Conservation (phyloP, 441 rosid species). For the Euphorbia celastroides region DNA sequence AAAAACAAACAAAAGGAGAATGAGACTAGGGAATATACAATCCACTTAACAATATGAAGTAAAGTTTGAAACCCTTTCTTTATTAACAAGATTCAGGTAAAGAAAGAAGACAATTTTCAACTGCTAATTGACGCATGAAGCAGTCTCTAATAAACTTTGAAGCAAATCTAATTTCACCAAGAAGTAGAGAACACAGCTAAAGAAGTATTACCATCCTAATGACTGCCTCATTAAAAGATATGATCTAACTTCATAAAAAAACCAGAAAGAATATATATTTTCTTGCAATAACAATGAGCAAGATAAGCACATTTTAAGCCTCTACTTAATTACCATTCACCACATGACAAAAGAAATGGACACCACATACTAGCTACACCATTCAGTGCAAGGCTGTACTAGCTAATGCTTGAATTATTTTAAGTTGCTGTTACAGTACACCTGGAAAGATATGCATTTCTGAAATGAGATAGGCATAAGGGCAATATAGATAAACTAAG, state of each 20-base stretch:
- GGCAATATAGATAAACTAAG: not conserved
- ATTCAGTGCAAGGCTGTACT: not conserved
- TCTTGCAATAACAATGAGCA: not conserved
- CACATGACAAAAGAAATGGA: not conserved
- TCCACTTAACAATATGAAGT: too few relatives aligned
- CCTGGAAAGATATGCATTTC: not conserved
- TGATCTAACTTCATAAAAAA: constrained; percentile 1
- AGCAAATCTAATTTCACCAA: not conserved
- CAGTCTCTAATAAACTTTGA: not conserved
- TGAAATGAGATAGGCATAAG: not conserved
- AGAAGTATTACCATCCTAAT: not conserved
- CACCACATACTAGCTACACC: not conserved
- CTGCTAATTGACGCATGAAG: not conserved
- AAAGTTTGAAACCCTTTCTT: too few relatives aligned
- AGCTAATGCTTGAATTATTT: not conserved
- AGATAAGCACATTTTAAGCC: not conserved
- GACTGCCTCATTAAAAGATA: not conserved
- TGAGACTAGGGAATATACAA: too few relatives aligned
- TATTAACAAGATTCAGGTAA: too few relatives aligned
- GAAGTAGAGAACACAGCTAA: not conserved
- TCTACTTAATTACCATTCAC: not conserved
- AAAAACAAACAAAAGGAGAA: too few relatives aligned
- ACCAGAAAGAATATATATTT: not conserved
- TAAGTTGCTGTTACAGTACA: not conserved
- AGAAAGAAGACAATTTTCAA: too few relatives aligned